Conservation (phyloP, 2,329 filamentous ascomycete species). For the Monosporascus cannonballus region DNA sequence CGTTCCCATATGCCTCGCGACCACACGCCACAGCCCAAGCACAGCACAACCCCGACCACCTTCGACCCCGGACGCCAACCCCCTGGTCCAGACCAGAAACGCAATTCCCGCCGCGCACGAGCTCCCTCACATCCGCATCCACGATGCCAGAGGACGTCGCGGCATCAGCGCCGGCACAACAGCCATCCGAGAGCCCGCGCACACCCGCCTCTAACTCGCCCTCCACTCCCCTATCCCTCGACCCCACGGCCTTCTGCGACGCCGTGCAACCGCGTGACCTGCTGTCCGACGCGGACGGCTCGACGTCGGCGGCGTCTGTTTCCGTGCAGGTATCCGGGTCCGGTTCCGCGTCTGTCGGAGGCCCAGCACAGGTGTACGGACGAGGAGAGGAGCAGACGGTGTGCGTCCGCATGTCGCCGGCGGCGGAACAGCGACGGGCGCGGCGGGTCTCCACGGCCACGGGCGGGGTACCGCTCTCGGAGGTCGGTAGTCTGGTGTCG, state of each 20-base stretch:
- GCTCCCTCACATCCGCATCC: neutral
- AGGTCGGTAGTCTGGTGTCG: too few species aligned
- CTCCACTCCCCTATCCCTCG: neutral
- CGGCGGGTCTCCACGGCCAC: too few species aligned
- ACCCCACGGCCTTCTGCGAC: slow-evolving; percentile 1
- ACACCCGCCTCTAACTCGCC: neutral
- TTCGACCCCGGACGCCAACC: neutral
- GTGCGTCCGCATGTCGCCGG: too few species aligned
- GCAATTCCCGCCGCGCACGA: neutral
- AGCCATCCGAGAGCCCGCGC: neutral
- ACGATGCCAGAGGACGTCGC: neutral
- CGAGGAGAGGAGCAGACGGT: too few species aligned
- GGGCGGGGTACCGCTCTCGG: too few species aligned
- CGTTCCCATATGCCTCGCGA: neutral
- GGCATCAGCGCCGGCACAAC: neutral
- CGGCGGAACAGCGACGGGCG: too few species aligned
- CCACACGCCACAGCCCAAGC: neutral
- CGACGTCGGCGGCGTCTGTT: too few species aligned
- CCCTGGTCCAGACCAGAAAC: too few species aligned
- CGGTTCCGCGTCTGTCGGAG: too few species aligned
- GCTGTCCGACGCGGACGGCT: neutral
- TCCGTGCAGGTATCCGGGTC: too few species aligned
- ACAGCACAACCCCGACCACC: neutral
- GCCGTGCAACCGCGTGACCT: slow-evolving; percentile 3
- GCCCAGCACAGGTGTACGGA: too few species aligned